These are phyloP conservation scores for Aspergillus quadrilineatus DNA, from an alignment of 2,329 filamentous ascomycete species.

Conservation along the genomic window DNA sequence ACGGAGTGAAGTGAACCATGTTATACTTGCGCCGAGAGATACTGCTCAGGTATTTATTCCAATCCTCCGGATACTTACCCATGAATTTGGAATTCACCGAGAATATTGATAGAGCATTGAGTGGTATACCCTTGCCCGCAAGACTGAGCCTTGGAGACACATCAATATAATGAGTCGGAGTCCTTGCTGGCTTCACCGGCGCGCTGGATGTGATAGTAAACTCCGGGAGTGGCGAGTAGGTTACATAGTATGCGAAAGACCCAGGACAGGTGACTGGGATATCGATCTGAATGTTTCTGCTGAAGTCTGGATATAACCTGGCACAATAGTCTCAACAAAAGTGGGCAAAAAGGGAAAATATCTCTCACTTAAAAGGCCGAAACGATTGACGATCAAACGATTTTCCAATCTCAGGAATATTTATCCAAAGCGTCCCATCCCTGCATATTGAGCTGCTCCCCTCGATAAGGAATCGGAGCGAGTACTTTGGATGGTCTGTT, in stretches of 20 bases:
- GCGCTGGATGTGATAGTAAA: slow-evolving; percentile 61
- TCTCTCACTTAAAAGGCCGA: slow-evolving; percentile 78
- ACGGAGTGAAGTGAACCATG: slow-evolving; percentile 96
- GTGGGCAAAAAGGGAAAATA: background rate
- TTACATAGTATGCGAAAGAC: slow-evolving; percentile 91
- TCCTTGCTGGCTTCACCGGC: slow-evolving; percentile 61
- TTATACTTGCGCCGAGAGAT: slow-evolving; percentile 94
- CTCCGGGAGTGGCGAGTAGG: slow-evolving; percentile 81
- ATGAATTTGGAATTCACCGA: slow-evolving; percentile 98
- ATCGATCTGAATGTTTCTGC: slow-evolving; percentile 84
- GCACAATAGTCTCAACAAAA: slow-evolving; percentile 19
- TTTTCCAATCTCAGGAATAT: slow-evolving; percentile 76
- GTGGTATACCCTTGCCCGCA: slow-evolving; percentile 70
- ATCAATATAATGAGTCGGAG: slow-evolving; percentile 86
- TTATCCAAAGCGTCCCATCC: slow-evolving; percentile 93
- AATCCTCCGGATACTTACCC: slow-evolving; percentile 85
- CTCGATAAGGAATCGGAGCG: slow-evolving; percentile 84
- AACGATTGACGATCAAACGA: slow-evolving; percentile 77
- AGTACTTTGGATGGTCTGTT: slow-evolving; percentile 68
- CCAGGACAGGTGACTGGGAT: slow-evolving; percentile 79
- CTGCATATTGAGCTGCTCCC: slow-evolving; percentile 94
- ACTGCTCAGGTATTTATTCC: slow-evolving; percentile 83
- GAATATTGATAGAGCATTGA: slow-evolving; percentile 86
- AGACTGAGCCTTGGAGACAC: slow-evolving; percentile 79
- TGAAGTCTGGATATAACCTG: slow-evolving; percentile 85